Evolutionary conservation across 805 yeast species (phyloP).

Genomic region (Metschnikowia borealis): DNA sequence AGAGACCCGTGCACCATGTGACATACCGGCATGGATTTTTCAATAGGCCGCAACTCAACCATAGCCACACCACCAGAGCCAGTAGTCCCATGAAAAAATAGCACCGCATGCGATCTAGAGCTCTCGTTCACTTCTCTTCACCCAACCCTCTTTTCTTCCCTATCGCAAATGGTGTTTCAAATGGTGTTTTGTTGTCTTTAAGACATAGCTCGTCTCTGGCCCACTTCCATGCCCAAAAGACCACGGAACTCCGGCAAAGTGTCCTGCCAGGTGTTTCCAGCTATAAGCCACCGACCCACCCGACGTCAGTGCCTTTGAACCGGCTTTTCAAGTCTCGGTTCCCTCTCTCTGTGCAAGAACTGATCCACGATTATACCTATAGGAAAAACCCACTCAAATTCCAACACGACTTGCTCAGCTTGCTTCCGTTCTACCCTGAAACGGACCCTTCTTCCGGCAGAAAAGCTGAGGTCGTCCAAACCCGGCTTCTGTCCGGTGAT

Average conservation of each 20-base stretch:
- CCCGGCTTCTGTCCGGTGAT: slow-evolving; percentile 27
- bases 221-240: not conserved
- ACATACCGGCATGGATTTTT: not conserved
- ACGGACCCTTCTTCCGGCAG: slow-evolving; percentile 26
- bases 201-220: slow-evolving; percentile 1
- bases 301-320: slow-evolving; percentile 60
- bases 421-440: slow-evolving; percentile 45
- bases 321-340: slow-evolving; percentile 52
- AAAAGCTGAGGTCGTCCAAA: slow-evolving; percentile 29
- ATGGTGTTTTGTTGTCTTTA: not conserved
- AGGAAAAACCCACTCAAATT: slow-evolving; percentile 37
- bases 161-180: not conserved
- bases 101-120: not conserved
- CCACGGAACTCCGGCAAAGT: not conserved
- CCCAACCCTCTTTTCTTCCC: not conserved
- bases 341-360: slow-evolving; percentile 52
- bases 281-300: slow-evolving; percentile 59
- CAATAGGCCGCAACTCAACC: not conserved
- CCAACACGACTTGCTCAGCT: slow-evolving; percentile 44
- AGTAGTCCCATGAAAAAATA: not conserved
- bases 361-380: slow-evolving; percentile 47
- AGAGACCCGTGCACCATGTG: not conserved
- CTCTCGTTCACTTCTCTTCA: not conserved
- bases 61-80: not conserved
- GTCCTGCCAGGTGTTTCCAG: not conserved